Evolutionary conservation across 2,329 filamentous ascomycete species (phyloP), one percentile per base, ranked within the genome.

Genomic region (Pseudocercospora crystallina): DNA sequence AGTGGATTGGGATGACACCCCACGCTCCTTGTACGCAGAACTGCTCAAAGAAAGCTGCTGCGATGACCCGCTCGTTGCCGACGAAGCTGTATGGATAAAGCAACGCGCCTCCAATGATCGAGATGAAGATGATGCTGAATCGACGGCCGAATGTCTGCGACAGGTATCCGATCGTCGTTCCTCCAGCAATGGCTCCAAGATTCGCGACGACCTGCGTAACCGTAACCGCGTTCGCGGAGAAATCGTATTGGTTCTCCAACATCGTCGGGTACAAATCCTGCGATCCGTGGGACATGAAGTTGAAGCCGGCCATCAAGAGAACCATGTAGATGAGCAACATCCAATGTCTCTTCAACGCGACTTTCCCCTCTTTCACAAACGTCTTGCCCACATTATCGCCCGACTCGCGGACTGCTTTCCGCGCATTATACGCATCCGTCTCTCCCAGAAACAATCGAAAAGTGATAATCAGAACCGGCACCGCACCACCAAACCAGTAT

Each of bases 261-360:
- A 84, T 79, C 3, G 80, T 82, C 0, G 79, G 80, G 57, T 83
- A 85, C 2, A 84, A 69, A 67, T 86, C 82, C 62, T 87, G 83
- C 15, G 82, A 86, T 47, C 87, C 87, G 65, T 91, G 88, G 13
- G 84, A 87, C 87, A 94, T 90, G 66, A 94, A 95, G 72, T 95
- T 95, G 76, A 95, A 94, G 3, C 89, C 89, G 1, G 89, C 86
- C 89, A 95, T 95, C 34, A 95, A 76, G 2, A 95, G 75, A 5
- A 95, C 88, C 50, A 95, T 76, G 71, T 96, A 96, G 32, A 84
- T 74, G 49, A 96, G 76, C 2, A 95, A 71, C 11, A 89, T 58
- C 90, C 90, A 95, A 70, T 95, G 89, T 9, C 82, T 80, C 69
- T 82, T 85, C 29, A 95, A 65, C 0, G 89, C 90, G 0, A 91